Base-by-base conservation (phyloP, 192 early-diverging fungal genomes). In the Phycomyces nitens region DNA sequence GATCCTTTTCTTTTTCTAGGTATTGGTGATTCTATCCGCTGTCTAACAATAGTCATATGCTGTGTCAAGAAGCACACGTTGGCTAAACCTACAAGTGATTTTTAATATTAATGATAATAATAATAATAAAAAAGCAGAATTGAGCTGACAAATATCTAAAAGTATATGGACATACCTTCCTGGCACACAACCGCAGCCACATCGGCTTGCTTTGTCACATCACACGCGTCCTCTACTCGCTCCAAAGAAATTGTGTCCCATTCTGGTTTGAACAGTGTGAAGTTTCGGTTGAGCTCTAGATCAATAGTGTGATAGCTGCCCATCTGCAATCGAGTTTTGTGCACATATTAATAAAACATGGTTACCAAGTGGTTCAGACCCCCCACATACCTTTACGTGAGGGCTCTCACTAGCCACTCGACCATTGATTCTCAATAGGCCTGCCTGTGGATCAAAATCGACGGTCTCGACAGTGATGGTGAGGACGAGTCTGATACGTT, bases 161-260 rank as follows among this genome's bases (percentile, higher is more conserved):
- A 55, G 23, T 2, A 16, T 20, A 18, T 11, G 3, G 11, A 18
- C 11, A 22, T 54, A 80, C 76, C 87, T 63, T 91, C 89, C 53
- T 92, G 89, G 66, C 95, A 86, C 5, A 97, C 90, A 11, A 98
- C 84, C 3, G 95, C 97, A 0, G 90, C 94, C 14, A 97, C 87
- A 54, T 99, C 95, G 9, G 95, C 96, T 60, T 90, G 86, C 41
- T 87, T 87, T 5, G 91, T 83, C 34, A 95, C 81, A 74, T 99
- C 92, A 71, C 93, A 96, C 5, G 94, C 90, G 56, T 89, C 86
- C 21, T 91, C 80, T 47, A 99, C 88, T 50, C 94, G 83, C 63
- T 96, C 90, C 60, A 98, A 73, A 38, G 94, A 81, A 64, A 99
- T 96, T 23, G 88, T 72, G 73, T 99, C 96, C 97, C 97, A 99